Conservation (phyloP, 352 stramenopile genomes). For the Chrysophaeum taylorii region DNA sequence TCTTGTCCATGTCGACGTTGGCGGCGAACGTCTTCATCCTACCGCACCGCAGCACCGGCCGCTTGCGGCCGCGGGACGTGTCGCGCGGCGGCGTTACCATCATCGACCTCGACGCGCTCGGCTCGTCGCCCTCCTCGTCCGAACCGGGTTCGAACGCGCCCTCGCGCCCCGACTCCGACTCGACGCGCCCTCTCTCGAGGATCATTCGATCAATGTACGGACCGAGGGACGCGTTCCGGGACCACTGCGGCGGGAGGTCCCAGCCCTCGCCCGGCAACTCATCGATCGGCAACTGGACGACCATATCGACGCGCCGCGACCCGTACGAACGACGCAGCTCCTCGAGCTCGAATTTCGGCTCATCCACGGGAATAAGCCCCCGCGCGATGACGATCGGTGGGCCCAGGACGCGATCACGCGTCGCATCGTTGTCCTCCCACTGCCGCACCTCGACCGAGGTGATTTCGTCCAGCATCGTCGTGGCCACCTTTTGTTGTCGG, state of each 20-base stretch:
- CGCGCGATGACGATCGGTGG: neutral
- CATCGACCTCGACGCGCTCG: too few relatives aligned
- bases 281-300: neutral
- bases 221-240: neutral
- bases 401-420: neutral
- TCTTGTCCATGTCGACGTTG: neutral
- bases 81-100: neutral
- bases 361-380: neutral
- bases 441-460: too few relatives aligned
- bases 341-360: constrained; percentile 14
- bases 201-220: neutral
- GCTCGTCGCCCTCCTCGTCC: too few relatives aligned
- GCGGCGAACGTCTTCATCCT: neutral
- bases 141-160: too few relatives aligned
- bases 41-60: too few relatives aligned
- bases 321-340: constrained; percentile 40
- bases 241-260: neutral
- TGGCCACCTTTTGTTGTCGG: too few relatives aligned
- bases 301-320: constrained; percentile 44
- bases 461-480: too few relatives aligned
- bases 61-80: neutral
- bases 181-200: too few relatives aligned
- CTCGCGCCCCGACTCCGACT: too few relatives aligned
- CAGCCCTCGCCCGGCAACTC: neutral
- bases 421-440: neutral